Conservation (phyloP, 805 yeast species). For the Yarrowia phangngaensis region DNA sequence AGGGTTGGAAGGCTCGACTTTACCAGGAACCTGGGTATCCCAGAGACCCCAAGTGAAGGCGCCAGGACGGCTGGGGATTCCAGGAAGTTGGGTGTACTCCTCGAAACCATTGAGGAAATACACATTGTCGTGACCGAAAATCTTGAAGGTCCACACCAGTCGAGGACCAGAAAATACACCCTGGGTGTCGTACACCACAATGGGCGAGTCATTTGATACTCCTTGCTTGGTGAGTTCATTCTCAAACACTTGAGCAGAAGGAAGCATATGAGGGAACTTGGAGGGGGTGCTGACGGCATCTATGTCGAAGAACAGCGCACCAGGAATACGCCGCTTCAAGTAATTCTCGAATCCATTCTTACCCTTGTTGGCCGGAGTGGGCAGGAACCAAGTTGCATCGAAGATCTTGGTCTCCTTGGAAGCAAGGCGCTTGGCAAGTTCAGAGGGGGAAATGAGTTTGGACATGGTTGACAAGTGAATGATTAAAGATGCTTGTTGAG, state of each 20-base stretch:
- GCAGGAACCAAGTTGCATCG: conserved; percentile 93
- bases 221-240: conserved; percentile 40
- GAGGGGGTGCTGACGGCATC: conserved; percentile 64
- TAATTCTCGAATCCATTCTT: conserved; percentile 48
- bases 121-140: conserved; percentile 72
- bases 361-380: conserved; percentile 62
- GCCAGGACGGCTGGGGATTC: conserved; percentile 29
- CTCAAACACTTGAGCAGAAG: conserved; percentile 55
- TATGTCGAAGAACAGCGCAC: conserved; percentile 72
- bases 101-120: conserved; percentile 67
- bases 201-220: conserved; percentile 45
- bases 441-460: conserved; percentile 21
- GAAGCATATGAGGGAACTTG: conserved; percentile 88
- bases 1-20: conserved; percentile 35
- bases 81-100: conserved; percentile 44
- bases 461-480: no score
- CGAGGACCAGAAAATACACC: conserved; percentile 88
- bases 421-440: conserved; percentile 30
- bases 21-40: conserved; percentile 49
- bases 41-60: conserved; percentile 33
- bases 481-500: no score
- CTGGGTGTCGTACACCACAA: conserved; percentile 79
- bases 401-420: conserved; percentile 47
- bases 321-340: conserved; percentile 54
- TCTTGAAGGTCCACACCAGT: conserved; percentile 83